These are phyloP conservation scores for Tetrahymena thermophila DNA, from an alignment of 73 alveolate genomes.

Conservation along the genomic window DNA sequence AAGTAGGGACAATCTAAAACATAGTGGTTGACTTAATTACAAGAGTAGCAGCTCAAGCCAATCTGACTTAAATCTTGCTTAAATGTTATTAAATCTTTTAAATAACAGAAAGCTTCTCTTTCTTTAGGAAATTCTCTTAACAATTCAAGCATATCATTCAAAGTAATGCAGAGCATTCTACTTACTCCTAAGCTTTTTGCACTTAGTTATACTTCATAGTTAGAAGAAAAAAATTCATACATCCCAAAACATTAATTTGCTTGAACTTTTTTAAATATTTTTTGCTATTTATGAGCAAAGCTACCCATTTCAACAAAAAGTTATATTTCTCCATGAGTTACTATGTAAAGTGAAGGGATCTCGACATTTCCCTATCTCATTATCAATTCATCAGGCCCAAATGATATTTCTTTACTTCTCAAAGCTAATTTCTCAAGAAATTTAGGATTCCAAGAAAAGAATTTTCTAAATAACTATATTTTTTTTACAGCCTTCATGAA, in stretches of 20 bases:
- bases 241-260: background rate
- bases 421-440: background rate
- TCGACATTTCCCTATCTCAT: background rate
- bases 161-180: background rate
- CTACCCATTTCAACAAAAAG: background rate
- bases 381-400: background rate
- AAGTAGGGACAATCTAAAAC: background rate
- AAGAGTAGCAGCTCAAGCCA: background rate
- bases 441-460: background rate
- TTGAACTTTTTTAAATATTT: background rate
- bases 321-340: background rate
- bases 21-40: background rate
- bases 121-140: background rate
- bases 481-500: background rate
- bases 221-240: background rate
- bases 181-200: background rate
- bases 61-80: background rate
- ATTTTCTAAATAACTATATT: background rate
- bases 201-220: background rate
- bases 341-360: background rate
- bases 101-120: background rate
- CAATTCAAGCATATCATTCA: background rate
- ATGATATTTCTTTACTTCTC: background rate
- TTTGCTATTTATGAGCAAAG: background rate
- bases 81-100: background rate